phyloP scores from a whole-genome alignment of 139 green algal genomes.

The Auxenochlorella pyrenoidosa region DNA sequence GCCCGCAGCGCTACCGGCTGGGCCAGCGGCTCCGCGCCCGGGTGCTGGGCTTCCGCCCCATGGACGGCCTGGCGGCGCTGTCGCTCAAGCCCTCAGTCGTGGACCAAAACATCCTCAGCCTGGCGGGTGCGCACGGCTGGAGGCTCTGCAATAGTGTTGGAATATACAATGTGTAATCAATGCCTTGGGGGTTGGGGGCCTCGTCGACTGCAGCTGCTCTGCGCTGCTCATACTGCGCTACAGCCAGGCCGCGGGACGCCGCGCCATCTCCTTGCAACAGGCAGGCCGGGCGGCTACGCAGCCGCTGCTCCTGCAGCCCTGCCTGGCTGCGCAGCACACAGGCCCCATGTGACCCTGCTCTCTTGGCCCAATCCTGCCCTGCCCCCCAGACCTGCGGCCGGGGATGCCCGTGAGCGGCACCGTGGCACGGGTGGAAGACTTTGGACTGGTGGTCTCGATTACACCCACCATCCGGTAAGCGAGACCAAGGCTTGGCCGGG shows the following conservation, averaged over 20 bases:
- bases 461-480: constrained; percentile 59
- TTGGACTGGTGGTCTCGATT: constrained; percentile 68
- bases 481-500: no score
- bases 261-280: no score
- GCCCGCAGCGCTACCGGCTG: constrained; percentile 46
- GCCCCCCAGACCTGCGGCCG: constrained; percentile 46
- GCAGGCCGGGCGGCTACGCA: no score
- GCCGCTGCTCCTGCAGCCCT: no score
- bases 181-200: no score
- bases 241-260: no score
- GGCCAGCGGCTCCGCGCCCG: constrained; percentile 68
- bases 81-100: constrained; percentile 69
- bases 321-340: no score
- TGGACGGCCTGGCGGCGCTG: constrained; percentile 85
- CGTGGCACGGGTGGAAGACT: constrained; percentile 65
- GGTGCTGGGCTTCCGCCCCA: constrained; percentile 84
- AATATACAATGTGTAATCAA: no score
- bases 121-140: constrained; percentile 46
- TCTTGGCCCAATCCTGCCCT: background rate
- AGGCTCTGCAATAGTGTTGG: background rate
- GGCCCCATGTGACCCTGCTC: no score
- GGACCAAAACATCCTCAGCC: constrained; percentile 38
- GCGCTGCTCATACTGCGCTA: no score
- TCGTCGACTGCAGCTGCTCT: no score
- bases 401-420: constrained; percentile 69